Evolutionary conservation across 768 basidiomycete species (phyloP).

Genomic region (Lactarius evosmus): DNA sequence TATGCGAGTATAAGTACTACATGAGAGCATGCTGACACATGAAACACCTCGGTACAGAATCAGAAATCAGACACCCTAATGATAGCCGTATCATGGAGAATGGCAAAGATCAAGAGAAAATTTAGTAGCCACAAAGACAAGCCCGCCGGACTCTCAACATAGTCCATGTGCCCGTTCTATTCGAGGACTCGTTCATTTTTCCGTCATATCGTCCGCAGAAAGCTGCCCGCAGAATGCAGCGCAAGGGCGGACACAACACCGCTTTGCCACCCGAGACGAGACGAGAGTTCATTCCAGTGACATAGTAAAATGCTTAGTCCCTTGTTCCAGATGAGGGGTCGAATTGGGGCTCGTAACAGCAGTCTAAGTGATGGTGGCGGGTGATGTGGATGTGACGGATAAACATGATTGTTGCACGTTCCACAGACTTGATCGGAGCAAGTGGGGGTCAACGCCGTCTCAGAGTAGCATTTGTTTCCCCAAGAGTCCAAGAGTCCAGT

Average conservation of each 20-base stretch:
- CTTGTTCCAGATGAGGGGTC: constrained; percentile 1
- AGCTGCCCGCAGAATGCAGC: neutral
- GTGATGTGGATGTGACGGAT: too few species aligned
- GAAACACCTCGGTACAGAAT: neutral
- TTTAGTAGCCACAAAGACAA: neutral
- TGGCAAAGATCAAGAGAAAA: neutral
- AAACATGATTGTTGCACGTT: too few species aligned
- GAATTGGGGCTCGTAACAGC: neutral
- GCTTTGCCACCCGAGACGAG: neutral
- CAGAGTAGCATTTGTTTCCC: too few species aligned
- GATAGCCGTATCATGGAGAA: neutral
- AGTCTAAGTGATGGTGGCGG: too few species aligned
- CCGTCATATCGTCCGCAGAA: neutral
- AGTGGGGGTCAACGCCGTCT: too few species aligned
- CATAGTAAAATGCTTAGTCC: too few species aligned
- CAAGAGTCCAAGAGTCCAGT: too few species aligned
- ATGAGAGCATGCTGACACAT: neutral
- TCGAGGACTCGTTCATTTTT: neutral
- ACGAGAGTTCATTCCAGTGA: neutral
- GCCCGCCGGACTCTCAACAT: neutral
- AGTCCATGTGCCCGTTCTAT: neutral
- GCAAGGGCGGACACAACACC: neutral
- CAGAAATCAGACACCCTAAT: neutral
- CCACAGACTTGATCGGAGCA: too few species aligned
- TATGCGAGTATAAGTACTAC: constrained; percentile 14